These are phyloP conservation scores for Blumeria hordei DNA, from an alignment of 2,329 filamentous ascomycete species.

Conservation along the genomic window DNA sequence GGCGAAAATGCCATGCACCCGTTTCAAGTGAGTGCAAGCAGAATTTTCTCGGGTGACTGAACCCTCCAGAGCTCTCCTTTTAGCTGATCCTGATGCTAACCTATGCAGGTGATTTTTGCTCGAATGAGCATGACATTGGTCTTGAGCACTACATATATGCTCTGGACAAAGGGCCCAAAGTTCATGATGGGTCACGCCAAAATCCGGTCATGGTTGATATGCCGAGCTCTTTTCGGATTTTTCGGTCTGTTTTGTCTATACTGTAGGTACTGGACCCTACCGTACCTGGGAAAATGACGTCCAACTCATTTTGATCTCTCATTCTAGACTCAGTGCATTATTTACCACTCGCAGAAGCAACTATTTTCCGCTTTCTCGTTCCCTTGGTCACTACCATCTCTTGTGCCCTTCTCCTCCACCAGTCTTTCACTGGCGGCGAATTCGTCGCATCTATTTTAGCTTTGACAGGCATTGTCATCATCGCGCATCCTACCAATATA, in stretches of 20 bases:
- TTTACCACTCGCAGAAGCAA: constrained; percentile 66
- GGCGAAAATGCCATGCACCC: constrained; percentile 52
- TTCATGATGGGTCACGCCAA: constrained; percentile 45
- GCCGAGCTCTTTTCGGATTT: constrained; percentile 46
- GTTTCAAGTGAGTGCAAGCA: constrained; percentile 36
- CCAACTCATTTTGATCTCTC: background rate
- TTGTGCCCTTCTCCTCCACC: constrained; percentile 47
- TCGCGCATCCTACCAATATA: constrained; percentile 33
- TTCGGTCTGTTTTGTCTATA: constrained; percentile 46
- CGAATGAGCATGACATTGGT: constrained; percentile 12
- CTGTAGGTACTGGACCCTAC: constrained; percentile 5
- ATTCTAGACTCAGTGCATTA: constrained; percentile 28
- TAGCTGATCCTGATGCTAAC: constrained; percentile 26
- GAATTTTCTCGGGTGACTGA: background rate
- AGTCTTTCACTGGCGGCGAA: constrained; percentile 55
- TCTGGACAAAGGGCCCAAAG: constrained; percentile 38
- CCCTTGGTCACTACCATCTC: constrained; percentile 63
- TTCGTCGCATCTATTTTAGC: constrained; percentile 54
- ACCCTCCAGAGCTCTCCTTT: constrained; percentile 27
- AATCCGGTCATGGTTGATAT: constrained; percentile 41
- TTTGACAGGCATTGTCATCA: constrained; percentile 57
- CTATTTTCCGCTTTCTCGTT: constrained; percentile 68
- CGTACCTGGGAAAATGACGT: background rate
- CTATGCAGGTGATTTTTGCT: constrained; percentile 21
- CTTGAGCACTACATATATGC: constrained; percentile 37